phyloP scores from a whole-genome alignment of 2,329 filamentous ascomycete species.

The Xylaria sp. region DNA sequence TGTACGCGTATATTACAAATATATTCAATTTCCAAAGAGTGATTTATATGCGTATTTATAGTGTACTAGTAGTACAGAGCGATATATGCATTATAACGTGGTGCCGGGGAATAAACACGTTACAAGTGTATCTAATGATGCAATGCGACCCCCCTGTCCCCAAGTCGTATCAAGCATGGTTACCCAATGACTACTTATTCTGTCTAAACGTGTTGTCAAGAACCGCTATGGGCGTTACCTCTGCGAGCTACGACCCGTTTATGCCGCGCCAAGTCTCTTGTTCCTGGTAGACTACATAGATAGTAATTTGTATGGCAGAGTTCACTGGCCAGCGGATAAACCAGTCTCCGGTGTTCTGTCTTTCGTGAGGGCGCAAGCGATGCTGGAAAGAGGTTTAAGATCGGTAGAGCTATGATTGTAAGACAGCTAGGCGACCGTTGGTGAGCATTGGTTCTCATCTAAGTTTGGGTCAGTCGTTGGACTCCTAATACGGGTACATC shows the following conservation, averaged over 20 bases:
- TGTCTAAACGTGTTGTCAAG: background rate
- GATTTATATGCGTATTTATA: background rate
- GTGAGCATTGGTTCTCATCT: too few relatives aligned
- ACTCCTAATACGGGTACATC: background rate
- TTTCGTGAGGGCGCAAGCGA: too few relatives aligned
- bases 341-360: background rate
- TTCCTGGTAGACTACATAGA: too few relatives aligned
- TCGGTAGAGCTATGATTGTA: too few relatives aligned
- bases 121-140: slow-evolving; percentile 24
- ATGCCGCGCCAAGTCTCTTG: too few relatives aligned
- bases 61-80: background rate
- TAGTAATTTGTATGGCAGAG: too few relatives aligned
- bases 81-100: background rate
- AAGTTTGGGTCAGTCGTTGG: too few relatives aligned
- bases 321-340: background rate
- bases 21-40: background rate
- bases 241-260: background rate
- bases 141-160: slow-evolving; percentile 10
- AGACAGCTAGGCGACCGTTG: too few relatives aligned
- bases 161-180: background rate
- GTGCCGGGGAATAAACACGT: slow-evolving; percentile 13
- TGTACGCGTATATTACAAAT: background rate
- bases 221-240: background rate
- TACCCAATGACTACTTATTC: background rate
- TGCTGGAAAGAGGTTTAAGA: too few relatives aligned